Percentiles rank a stretch among this genome's conserved stretches.
Conservation (phyloP, 805 yeast genomes). For the Yamadazyma takamatsuzukensis region DNA sequence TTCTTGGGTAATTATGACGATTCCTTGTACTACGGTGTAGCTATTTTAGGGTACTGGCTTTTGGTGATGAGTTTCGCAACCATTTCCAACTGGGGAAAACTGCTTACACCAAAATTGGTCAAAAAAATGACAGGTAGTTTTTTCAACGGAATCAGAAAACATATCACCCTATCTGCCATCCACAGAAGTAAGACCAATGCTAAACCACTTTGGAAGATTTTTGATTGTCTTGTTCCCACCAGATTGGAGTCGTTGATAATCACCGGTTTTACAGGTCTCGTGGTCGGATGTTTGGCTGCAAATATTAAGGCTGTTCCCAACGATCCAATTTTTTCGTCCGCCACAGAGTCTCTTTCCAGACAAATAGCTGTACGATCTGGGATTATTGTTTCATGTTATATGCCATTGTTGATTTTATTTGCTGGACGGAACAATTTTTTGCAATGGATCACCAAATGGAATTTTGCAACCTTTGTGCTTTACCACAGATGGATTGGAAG, state of each 20-base stretch:
- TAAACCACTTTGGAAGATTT: conserved; percentile 14
- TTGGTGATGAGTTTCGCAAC: conserved; percentile 39
- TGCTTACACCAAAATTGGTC: conserved; percentile 35
- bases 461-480: conserved; percentile 36
- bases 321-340: conserved; percentile 25
- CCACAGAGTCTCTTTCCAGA: conserved; percentile 18
- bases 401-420: conserved; percentile 53
- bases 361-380: conserved; percentile 52
- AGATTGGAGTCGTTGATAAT: conserved; percentile 32
- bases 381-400: conserved; percentile 39
- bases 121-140: conserved; percentile 25
- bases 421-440: conserved; percentile 63
- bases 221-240: conserved; percentile 30
- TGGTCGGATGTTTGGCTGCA: conserved; percentile 14
- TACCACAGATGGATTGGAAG: conserved; percentile 47
- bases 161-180: conserved; percentile 27
- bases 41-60: conserved; percentile 48
- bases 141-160: conserved; percentile 19
- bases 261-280: conserved; percentile 16
- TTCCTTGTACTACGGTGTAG: conserved; percentile 31
- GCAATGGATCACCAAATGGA: conserved; percentile 59
- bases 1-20: conserved; percentile 21
- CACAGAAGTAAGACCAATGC: conserved; percentile 18
- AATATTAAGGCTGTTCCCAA: conserved; percentile 14
- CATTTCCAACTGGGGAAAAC: conserved; percentile 37